A percentile compares a stretch with the other conserved stretches of the same genome.
phyloP scores from a whole-genome alignment of 352 stramenopile genomes.

The Salisapilia sapeloensis region DNA sequence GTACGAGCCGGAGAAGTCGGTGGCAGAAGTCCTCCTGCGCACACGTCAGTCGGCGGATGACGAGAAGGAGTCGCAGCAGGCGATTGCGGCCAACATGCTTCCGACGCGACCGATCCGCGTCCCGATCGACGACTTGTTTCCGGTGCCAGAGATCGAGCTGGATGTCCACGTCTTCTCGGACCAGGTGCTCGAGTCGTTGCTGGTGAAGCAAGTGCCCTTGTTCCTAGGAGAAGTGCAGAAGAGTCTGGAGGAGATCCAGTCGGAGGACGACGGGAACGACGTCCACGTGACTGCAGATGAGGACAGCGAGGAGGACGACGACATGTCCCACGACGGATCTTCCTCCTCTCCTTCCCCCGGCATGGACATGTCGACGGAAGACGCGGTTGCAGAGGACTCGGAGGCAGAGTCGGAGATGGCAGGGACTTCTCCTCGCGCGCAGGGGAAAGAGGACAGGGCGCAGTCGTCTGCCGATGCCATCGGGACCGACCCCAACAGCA shows the following conservation, averaged over 20 bases:
- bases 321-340: constrained; percentile 78
- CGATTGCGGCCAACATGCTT: constrained; percentile 11
- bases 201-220: constrained; percentile 54
- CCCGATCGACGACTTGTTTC: constrained; percentile 64
- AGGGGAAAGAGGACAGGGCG: no score
- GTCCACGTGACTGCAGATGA: constrained; percentile 15
- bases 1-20: constrained; percentile 68
- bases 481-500: constrained; percentile 19
- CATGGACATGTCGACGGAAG: constrained; percentile 54
- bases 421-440: constrained; percentile 10
- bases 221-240: constrained; percentile 69
- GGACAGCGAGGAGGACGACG: constrained; percentile 63
- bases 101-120: constrained; percentile 60
- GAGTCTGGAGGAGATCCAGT: constrained; percentile 36
- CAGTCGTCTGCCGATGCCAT: no score
- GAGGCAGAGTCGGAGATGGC: constrained; percentile 32
- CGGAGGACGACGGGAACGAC: constrained; percentile 17
- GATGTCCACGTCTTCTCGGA: constrained; percentile 48
- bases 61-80: constrained; percentile 11
- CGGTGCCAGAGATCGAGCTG: constrained; percentile 59
- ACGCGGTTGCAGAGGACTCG: constrained; percentile 26
- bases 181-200: constrained; percentile 36
- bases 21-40: constrained; percentile 60
- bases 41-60: constrained; percentile 19
- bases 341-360: constrained; percentile 42